Base-by-base conservation (phyloP, 495 filamentous ascomycete genomes). In the Aspergillus nidulans region DNA sequence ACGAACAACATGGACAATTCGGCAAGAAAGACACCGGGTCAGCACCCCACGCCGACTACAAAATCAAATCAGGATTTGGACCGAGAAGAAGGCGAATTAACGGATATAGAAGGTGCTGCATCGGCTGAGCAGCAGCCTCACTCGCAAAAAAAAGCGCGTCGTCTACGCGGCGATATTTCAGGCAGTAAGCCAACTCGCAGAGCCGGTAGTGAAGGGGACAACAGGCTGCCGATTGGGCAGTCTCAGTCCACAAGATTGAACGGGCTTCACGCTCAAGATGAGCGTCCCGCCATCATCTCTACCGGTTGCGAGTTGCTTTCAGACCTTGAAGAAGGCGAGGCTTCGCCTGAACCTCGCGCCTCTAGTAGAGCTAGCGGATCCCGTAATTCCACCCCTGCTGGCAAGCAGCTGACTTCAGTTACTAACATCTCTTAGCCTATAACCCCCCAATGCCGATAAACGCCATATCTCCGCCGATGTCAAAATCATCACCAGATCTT, bases 31-130 rank as follows among this genome's bases (percentile, higher is more conserved):
- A 23, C 47, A 13, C 26, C 32, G 8, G 55, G 58, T 4, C 49
- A 53, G 7, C 61, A 57, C 9, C 20, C 28, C 1, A 32, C 52
- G 28, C 49, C 16, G 1, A 47, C 53, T 34, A n/a, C 46, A 8
- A 46, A 1, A 7, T 50, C 59, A 8, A 51, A 48, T 7, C 34
- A 45, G 0, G 52, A 64, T 23, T 42, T 66, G 42, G 66, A 69
- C 49, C 75, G 80, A 28, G 88, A 94, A 56, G 88, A 92, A 61
- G 87, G 87, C 1, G 88, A 92, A 62, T 62, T 91, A 16, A 88
- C 85, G 58, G 88, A 91, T 55, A 77, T 75, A 0, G 84, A 85
- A 58, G 78, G 73, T 38, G 75, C 78, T 46, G 19, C 23, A 16
- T 0, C 28, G 45, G 70, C 73, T 19, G 59, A 61, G 39, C 54